phyloP scores from a whole-genome alignment of 345 rosid genomes.

The Linum usitatissimum region DNA sequence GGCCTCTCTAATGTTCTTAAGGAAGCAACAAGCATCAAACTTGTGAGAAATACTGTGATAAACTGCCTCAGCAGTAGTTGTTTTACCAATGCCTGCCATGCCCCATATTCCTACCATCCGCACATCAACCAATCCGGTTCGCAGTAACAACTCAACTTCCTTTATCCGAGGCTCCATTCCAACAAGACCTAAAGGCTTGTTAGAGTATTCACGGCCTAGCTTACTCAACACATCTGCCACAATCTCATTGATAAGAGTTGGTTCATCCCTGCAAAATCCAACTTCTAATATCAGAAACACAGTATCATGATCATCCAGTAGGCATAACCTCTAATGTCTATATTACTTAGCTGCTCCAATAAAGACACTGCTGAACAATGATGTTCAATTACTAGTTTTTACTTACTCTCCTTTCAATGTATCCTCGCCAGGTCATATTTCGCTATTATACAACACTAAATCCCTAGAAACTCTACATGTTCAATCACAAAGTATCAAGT shows the following conservation, averaged over 20 bases:
- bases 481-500: too few relatives aligned
- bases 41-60: not conserved
- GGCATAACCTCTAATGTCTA: not conserved
- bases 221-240: not conserved
- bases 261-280: not conserved
- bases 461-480: too few relatives aligned
- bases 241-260: not conserved
- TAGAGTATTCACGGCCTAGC: not conserved
- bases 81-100: constrained; percentile 6
- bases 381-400: not conserved
- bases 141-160: not conserved
- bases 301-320: too few relatives aligned
- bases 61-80: not conserved
- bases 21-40: not conserved
- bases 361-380: too few relatives aligned
- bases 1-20: not conserved
- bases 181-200: not conserved
- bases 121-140: not conserved
- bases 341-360: too few relatives aligned
- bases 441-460: too few relatives aligned
- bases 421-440: too few relatives aligned
- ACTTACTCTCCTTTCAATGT: not conserved
- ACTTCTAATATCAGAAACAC: too few relatives aligned
- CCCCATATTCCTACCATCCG: not conserved
- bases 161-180: not conserved